Conservation (phyloP, 306 rosid genomes). For the Lathyrus tuberosus region DNA sequence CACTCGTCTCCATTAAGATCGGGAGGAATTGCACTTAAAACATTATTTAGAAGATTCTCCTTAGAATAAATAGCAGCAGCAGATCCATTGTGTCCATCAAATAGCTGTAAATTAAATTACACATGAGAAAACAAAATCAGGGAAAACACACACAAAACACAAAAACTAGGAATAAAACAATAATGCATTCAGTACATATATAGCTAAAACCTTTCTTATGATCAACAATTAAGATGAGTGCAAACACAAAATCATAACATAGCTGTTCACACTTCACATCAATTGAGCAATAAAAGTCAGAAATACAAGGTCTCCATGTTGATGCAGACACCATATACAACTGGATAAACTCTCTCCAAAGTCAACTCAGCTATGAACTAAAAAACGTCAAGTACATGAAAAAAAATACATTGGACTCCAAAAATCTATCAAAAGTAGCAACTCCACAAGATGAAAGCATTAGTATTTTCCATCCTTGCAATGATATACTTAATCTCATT, state of each 20-base stretch:
- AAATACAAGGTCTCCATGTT: conserved; percentile 16
- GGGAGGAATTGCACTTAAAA: conserved; percentile 75
- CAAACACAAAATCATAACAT: conserved; percentile 12
- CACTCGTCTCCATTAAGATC: conserved; percentile 97
- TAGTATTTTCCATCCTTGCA: conserved; percentile 16
- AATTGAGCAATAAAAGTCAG: conserved; percentile 17
- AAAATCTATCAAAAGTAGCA: conserved; percentile 27
- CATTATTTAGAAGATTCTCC: conserved; percentile 87
- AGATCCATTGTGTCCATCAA: conserved; percentile 99
- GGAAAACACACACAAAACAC: neutral
- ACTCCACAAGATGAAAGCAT: conserved; percentile 22
- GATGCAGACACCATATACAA: conserved; percentile 30
- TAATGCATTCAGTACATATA: conserved; percentile 1
- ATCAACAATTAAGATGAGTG: conserved; percentile 24
- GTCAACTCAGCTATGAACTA: conserved; percentile 22
- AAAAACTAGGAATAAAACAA: conserved; percentile 14
- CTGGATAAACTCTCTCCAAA: neutral
- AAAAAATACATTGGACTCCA: conserved; percentile 7
- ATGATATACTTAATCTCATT: conserved; percentile 21
- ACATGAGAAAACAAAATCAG: conserved; percentile 42
- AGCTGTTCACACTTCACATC: conserved; percentile 20
- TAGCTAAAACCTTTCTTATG: conserved; percentile 2
- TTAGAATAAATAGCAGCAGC: conserved; percentile 95
- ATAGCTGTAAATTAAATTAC: conserved; percentile 64
- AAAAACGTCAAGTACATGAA: conserved; percentile 5